Percentiles rank a stretch among this genome's conserved stretches.
phyloP scores from a whole-genome alignment of 345 rosid species.

The Euphorbia lathyris region DNA sequence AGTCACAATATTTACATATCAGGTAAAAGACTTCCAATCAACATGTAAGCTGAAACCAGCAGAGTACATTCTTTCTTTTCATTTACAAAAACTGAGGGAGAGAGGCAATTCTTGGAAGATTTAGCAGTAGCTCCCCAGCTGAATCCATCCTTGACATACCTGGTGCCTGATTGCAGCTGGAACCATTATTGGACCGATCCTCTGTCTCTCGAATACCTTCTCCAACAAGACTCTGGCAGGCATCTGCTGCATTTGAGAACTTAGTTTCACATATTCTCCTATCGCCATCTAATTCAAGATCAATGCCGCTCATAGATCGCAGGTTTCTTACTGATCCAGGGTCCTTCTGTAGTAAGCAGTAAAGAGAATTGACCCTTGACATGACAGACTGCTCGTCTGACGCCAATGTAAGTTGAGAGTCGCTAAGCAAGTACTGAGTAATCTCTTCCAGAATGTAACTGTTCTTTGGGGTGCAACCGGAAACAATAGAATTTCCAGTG shows the following conservation, averaged over 20 bases:
- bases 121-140: slow-evolving; percentile 63
- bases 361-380: slow-evolving; percentile 93
- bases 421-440: slow-evolving; percentile 74
- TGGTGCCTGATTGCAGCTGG: slow-evolving; percentile 44
- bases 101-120: slow-evolving; percentile 83
- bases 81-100: slow-evolving; percentile 78
- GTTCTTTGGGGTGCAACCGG: slow-evolving; percentile 20
- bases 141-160: slow-evolving; percentile 89
- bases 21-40: neutral
- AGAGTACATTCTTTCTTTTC: slow-evolving; percentile 32
- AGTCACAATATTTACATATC: slow-evolving; percentile 4
- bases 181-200: slow-evolving; percentile 22
- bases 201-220: neutral
- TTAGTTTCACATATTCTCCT: slow-evolving; percentile 13
- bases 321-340: slow-evolving; percentile 37
- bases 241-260: slow-evolving; percentile 5
- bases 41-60: neutral
- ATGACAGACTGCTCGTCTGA: slow-evolving; percentile 84
- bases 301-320: slow-evolving; percentile 26
- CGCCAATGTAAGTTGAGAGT: slow-evolving; percentile 52
- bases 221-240: neutral
- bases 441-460: slow-evolving; percentile 62
- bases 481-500: slow-evolving; percentile 35
- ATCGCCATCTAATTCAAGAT: slow-evolving; percentile 7
- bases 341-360: slow-evolving; percentile 86